Evolutionary conservation across 495 filamentous ascomycete genomes (phyloP).

Genomic region (Cenococcum geophilum): DNA sequence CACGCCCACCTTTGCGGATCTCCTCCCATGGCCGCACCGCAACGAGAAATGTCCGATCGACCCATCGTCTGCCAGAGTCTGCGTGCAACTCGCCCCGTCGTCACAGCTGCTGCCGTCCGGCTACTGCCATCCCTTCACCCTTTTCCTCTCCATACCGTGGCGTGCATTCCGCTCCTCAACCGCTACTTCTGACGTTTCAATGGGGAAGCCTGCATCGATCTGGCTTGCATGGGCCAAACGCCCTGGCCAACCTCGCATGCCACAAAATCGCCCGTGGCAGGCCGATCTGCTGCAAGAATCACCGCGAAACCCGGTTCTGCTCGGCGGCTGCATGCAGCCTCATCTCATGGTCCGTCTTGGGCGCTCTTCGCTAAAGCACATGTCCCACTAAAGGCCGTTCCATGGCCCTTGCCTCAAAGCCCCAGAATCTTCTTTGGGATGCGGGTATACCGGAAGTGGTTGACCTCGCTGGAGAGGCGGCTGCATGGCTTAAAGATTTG

Average conservation of each 20-base stretch:
- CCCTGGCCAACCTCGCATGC: not conserved
- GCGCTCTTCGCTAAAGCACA: constrained; percentile 3
- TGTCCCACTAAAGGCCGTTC: constrained; percentile 1
- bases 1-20: not conserved
- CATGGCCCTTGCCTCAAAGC: constrained; percentile 23
- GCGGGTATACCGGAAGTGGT: not conserved
- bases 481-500: constrained; percentile 14
- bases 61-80: not conserved
- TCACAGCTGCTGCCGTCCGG: too few relatives aligned
- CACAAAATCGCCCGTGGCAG: constrained; percentile 3
- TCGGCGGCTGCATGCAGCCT: constrained; percentile 28
- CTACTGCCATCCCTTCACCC: not conserved
- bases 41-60: not conserved
- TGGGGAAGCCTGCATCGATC: not conserved
- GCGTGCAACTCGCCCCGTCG: too few relatives aligned
- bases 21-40: not conserved
- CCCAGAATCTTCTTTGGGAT: constrained; percentile 11
- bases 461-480: not conserved
- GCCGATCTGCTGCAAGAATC: constrained; percentile 5
- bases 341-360: constrained; percentile 15
- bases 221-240: not conserved
- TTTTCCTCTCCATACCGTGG: not conserved
- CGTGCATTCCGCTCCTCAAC: not conserved
- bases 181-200: not conserved
- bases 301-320: constrained; percentile 22